A percentile compares a stretch with the other conserved stretches of the same genome.
Evolutionary conservation across 2,329 filamentous ascomycete species (phyloP).

Genomic region (Pseudogymnoascus sp.): DNA sequence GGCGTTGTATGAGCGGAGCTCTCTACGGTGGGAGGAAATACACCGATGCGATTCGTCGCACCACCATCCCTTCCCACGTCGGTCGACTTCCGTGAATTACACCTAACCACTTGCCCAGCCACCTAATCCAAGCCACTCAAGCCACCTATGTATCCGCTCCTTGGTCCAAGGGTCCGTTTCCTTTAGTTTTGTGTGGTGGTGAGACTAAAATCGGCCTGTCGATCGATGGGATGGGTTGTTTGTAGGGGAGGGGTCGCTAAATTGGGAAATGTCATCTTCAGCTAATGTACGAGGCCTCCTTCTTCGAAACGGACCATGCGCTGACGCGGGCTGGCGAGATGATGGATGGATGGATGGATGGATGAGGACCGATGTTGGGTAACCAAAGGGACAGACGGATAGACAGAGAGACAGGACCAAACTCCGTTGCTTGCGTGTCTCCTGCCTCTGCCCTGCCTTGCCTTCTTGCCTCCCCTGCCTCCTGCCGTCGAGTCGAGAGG

Average conservation of each 20-base stretch:
- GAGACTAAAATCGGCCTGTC: background rate
- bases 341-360: no score
- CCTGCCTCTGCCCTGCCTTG: background rate
- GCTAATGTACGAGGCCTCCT: background rate
- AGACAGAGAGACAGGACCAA: no score
- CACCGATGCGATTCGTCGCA: background rate
- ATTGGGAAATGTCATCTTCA: background rate
- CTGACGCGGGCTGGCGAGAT: background rate
- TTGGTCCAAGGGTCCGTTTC: background rate
- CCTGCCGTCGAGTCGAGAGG: background rate
- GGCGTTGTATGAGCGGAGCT: background rate
- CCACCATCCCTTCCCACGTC: background rate
- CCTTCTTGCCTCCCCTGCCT: background rate
- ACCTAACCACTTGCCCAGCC: background rate
- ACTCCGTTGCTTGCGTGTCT: background rate
- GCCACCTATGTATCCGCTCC: background rate
- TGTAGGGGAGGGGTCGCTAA: background rate
- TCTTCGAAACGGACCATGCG: background rate
- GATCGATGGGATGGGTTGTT: background rate
- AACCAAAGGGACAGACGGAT: no score
- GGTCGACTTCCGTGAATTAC: background rate
- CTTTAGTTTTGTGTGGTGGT: background rate
- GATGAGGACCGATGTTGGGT: no score
- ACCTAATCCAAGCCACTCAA: background rate
- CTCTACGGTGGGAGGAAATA: background rate